Evolutionary conservation across 345 rosid species (phyloP).

Genomic region (Salix caprea): DNA sequence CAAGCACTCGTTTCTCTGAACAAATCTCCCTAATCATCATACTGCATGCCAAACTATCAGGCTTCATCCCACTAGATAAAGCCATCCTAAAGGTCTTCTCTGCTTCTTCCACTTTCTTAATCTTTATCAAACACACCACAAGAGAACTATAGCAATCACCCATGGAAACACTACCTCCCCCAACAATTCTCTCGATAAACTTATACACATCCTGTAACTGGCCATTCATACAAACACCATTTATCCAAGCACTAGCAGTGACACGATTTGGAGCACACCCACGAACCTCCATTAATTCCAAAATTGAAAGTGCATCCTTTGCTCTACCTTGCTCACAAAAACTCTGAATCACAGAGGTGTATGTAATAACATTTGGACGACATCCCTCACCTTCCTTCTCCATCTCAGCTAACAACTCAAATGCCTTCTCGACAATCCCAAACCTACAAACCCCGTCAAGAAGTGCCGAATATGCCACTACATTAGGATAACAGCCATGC

Average conservation of each 20-base stretch:
- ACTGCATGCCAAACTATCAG: conserved; percentile 66
- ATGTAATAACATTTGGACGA: conserved; percentile 61
- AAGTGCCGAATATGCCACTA: conserved; percentile 58
- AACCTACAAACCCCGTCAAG: conserved; percentile 60
- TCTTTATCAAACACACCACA: conserved; percentile 48
- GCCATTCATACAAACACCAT: conserved; percentile 48
- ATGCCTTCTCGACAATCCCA: conserved; percentile 47
- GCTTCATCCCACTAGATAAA: conserved; percentile 49
- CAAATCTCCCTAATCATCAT: conserved; percentile 60
- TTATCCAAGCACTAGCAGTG: conserved; percentile 59
- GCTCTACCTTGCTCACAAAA: conserved; percentile 51
- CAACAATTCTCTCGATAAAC: conserved; percentile 54
- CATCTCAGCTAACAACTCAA: conserved; percentile 63
- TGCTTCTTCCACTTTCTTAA: conserved; percentile 50
- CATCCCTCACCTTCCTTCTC: conserved; percentile 58
- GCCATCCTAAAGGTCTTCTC: conserved; percentile 48
- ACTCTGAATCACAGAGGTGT: conserved; percentile 59
- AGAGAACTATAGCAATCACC: conserved; percentile 65
- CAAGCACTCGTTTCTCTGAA: conserved; percentile 42
- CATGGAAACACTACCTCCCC: conserved; percentile 44
- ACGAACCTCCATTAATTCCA: conserved; percentile 63
- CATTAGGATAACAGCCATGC: conserved; percentile 54
- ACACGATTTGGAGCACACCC: conserved; percentile 67
- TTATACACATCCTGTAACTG: conserved; percentile 47
- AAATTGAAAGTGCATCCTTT: conserved; percentile 50